A percentile compares a stretch with the other conserved stretches of the same genome.
Conservation (phyloP, 2,329 filamentous ascomycete genomes). For the Periconia sp. region DNA sequence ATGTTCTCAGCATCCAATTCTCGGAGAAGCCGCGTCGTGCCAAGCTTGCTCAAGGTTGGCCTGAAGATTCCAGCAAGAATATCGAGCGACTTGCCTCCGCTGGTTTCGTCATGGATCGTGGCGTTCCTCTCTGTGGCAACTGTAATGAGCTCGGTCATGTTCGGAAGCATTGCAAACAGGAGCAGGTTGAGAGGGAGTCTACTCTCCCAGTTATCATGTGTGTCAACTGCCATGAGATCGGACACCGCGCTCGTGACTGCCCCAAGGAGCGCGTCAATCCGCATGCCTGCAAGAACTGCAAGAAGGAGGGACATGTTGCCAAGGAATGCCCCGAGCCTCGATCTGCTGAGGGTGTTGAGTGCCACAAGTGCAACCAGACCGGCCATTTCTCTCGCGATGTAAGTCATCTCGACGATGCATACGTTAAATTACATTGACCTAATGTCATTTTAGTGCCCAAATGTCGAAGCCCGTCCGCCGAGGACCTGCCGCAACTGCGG, state of each 20-base stretch:
- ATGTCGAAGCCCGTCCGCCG: slow-evolving; percentile 31
- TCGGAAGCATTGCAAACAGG: slow-evolving; percentile 65
- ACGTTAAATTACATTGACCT: slow-evolving; percentile 25
- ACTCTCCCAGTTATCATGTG: slow-evolving; percentile 61
- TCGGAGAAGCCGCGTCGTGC: slow-evolving; percentile 60
- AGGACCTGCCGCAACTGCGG: slow-evolving; percentile 45
- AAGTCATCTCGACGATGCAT: slow-evolving; percentile 13
- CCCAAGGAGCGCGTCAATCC: slow-evolving; percentile 61
- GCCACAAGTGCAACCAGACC: slow-evolving; percentile 67
- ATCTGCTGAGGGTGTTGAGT: slow-evolving; percentile 65
- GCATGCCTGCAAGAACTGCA: slow-evolving; percentile 73
- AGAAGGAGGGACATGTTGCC: slow-evolving; percentile 50
- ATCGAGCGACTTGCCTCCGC: slow-evolving; percentile 68
- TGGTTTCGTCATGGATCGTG: slow-evolving; percentile 67
- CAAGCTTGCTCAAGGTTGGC: slow-evolving; percentile 65
- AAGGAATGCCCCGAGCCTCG: slow-evolving; percentile 52
- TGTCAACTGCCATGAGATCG: slow-evolving; percentile 67
- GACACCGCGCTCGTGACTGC: slow-evolving; percentile 74
- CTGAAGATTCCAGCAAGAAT: slow-evolving; percentile 64
- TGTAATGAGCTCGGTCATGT: slow-evolving; percentile 70
- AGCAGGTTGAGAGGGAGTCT: slow-evolving; percentile 56
- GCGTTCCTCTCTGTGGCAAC: slow-evolving; percentile 66
- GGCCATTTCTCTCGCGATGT: slow-evolving; percentile 46
- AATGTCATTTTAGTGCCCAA: slow-evolving; percentile 32
- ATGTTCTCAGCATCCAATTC: slow-evolving; percentile 68